These are phyloP conservation scores for Rehmannia glutinosa DNA, from an alignment of 257 asterid genomes.

Conservation along the genomic window DNA sequence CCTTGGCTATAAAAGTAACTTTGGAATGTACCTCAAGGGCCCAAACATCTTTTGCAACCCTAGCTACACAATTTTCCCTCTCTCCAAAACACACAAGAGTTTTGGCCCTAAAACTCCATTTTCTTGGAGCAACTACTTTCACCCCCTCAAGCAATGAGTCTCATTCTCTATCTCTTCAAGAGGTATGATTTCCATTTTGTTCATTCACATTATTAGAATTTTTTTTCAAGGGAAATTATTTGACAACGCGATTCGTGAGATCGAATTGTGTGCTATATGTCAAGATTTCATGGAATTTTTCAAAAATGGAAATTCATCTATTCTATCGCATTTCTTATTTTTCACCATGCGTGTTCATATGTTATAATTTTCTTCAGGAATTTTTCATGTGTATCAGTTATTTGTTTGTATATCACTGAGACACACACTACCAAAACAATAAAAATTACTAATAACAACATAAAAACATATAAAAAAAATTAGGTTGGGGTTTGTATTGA, in stretches of 20 bases:
- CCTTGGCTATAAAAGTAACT: neutral
- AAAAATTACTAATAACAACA: too few species aligned
- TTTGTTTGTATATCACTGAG: too few species aligned
- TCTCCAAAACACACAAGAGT: neutral
- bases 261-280: neutral
- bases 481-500: too few species aligned
- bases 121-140: neutral
- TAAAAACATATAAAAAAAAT: too few species aligned
- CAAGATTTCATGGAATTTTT: neutral
- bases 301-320: neutral
- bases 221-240: neutral
- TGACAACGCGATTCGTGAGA: neutral
- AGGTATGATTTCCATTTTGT: neutral
- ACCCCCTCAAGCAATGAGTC: neutral
- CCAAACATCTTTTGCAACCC: neutral
- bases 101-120: neutral
- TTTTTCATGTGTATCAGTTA: too few species aligned
- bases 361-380: neutral
- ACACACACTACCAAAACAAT: too few species aligned
- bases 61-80: neutral
- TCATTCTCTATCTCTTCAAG: neutral
- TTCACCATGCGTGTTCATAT: neutral
- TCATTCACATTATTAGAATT: neutral
- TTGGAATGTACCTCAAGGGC: too few species aligned
- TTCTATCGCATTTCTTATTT: neutral